These are phyloP conservation scores for Gamsiella multidivaricata DNA, from an alignment of 192 early-diverging fungal species.

Conservation along the genomic window DNA sequence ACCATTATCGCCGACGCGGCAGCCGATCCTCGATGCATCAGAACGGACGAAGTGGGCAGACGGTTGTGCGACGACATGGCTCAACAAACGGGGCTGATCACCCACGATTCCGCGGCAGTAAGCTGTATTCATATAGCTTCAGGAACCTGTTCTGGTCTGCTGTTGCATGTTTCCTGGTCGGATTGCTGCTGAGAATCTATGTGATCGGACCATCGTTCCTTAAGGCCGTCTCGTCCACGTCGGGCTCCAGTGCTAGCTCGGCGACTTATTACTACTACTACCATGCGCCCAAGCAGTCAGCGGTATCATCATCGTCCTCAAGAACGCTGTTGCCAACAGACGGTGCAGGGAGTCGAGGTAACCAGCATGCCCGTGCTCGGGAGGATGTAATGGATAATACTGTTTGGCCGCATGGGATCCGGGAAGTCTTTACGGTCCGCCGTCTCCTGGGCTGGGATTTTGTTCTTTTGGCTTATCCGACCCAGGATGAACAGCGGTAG, in stretches of 20 bases:
- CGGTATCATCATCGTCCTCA: neutral
- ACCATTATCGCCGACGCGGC: constrained; percentile 4
- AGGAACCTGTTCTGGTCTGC: constrained; percentile 45
- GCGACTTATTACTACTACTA: constrained; percentile 47
- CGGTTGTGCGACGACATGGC: neutral
- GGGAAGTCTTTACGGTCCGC: constrained; percentile 40
- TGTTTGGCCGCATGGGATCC: constrained; percentile 40
- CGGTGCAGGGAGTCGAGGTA: neutral
- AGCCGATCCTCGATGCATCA: constrained; percentile 11
- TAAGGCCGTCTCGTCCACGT: constrained; percentile 9
- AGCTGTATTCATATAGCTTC: constrained; percentile 39
- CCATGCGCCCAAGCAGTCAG: constrained; percentile 7
- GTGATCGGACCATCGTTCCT: constrained; percentile 49
- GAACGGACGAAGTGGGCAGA: neutral
- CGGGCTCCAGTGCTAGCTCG: neutral
- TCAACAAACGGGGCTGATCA: constrained; percentile 52
- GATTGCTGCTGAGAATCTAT: constrained; percentile 35
- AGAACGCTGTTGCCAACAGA: neutral
- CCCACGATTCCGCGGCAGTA: constrained; percentile 38
- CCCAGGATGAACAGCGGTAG: constrained; percentile 5
- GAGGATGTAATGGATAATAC: constrained; percentile 5
- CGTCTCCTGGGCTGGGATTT: constrained; percentile 39
- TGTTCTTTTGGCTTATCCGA: constrained; percentile 44
- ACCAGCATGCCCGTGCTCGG: neutral
- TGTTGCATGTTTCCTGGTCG: constrained; percentile 26